These are phyloP conservation scores for Ustilago loliicola DNA, from an alignment of 1,284 basidiomycete species.

Conservation along the genomic window DNA sequence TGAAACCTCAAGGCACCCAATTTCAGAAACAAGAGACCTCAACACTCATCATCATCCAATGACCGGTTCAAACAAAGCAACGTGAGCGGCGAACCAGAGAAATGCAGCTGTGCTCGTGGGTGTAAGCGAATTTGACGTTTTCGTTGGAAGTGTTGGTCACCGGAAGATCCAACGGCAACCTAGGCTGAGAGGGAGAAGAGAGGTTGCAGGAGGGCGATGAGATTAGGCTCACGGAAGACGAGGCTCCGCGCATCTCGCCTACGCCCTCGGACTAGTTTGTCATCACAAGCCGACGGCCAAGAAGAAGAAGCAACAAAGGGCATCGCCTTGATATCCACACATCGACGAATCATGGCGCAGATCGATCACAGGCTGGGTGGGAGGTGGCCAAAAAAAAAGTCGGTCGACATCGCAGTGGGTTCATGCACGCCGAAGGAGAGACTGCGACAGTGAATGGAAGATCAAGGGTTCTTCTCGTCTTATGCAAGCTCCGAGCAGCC, in stretches of 20 bases:
- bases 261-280: background rate
- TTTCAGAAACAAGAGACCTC: background rate
- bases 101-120: background rate
- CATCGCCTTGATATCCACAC: background rate
- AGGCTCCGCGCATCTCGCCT: slow-evolving; percentile 10
- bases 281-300: background rate
- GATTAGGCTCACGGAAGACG: slow-evolving; percentile 14
- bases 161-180: slow-evolving; percentile 2
- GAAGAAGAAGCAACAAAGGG: background rate
- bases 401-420: slow-evolving; percentile 5
- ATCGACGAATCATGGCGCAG: background rate
- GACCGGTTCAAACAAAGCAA: background rate
- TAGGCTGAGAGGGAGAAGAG: background rate
- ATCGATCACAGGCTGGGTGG: slow-evolving; percentile 1
- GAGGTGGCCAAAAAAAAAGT: background rate
- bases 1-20: background rate
- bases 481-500: background rate
- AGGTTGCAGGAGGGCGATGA: background rate
- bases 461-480: background rate
- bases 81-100: background rate
- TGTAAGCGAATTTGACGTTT: background rate
- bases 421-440: background rate
- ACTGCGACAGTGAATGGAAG: background rate
- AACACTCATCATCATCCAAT: background rate
- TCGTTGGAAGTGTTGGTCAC: background rate